Evolutionary conservation across 345 rosid species (phyloP), one percentile per base, ranked within the genome.

Genomic region (Aethionema arabicum): DNA sequence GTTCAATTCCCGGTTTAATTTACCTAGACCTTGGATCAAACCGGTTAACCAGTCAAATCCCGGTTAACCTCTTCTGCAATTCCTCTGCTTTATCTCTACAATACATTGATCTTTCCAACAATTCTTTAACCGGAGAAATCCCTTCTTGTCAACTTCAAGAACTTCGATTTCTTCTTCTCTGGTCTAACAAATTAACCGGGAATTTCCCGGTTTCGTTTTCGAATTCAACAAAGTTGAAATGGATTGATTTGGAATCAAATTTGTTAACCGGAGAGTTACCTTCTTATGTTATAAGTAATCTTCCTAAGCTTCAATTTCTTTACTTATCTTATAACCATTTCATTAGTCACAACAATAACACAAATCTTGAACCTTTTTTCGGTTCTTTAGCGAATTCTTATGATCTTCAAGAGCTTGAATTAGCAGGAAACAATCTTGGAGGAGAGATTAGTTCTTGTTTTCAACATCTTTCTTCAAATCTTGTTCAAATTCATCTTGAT

Each of bases 181-280:
- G 98, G 96, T 89, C 96, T 3, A 92, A 89, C 65, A 74, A 53
- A 32, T 76, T 89, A 2, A 72, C 41, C 4, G 93, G 98, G 7
- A 44, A 8, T 2, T 72, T 92, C 12, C 96, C 98, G 6, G 61
- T 21, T 11, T 76, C 85, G 2, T 83, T 92, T 32, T 70, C 84
- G 3, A 89, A 89, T 69, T 87, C 90, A 1, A 56, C 93, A 4
- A 84, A 77, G 42, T 84, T 92, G 47, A 36, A 69, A 73, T 92
- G 98, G 98, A 78, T 92, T 0, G 96, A 92, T 53, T 54, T 89
- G 69, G 99, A 83, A 43, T 85, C 87, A 8, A 93, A 93, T 48
- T 55, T 61, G 53, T 74, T 93, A 36, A 75, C 57, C 10, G 96
- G 99, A 32, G 96, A 85, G 61, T 64, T 89, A 68, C 99, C 96